Conservation (phyloP, 805 yeast species). For the Yarrowia phangngaensis region DNA sequence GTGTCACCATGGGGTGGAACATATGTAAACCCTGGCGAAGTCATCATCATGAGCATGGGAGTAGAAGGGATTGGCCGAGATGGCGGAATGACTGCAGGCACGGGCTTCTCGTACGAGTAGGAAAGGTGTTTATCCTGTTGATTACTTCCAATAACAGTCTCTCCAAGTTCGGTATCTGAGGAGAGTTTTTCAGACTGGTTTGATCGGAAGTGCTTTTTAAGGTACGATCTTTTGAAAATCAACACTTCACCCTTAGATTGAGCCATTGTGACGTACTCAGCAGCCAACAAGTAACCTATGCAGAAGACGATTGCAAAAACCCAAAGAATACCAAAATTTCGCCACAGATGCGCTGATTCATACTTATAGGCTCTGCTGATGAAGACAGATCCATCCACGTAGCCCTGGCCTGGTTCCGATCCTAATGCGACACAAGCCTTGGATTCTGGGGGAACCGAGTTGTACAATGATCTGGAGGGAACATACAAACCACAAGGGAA, state of each 20-base stretch:
- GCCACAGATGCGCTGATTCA: slow-evolving; percentile 51
- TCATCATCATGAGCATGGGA: slow-evolving; percentile 2
- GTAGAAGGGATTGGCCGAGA: background rate
- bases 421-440: slow-evolving; percentile 57
- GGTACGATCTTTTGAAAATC: slow-evolving; percentile 42
- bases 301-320: slow-evolving; percentile 57
- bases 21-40: slow-evolving; percentile 11
- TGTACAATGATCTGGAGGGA: slow-evolving; percentile 47
- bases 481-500: slow-evolving; percentile 42
- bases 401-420: slow-evolving; percentile 48
- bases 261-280: slow-evolving; percentile 45
- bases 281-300: slow-evolving; percentile 48
- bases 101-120: slow-evolving; percentile 12
- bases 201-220: slow-evolving; percentile 29
- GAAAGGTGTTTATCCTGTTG: slow-evolving; percentile 33
- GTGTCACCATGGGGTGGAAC: slow-evolving; percentile 15
- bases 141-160: slow-evolving; percentile 35
- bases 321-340: slow-evolving; percentile 59
- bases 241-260: slow-evolving; percentile 57
- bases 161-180: slow-evolving; percentile 36
- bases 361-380: slow-evolving; percentile 47
- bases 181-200: slow-evolving; percentile 15
- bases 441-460: slow-evolving; percentile 35
- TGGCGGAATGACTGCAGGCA: slow-evolving; percentile 11
- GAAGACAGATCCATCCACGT: slow-evolving; percentile 54